Base-by-base conservation (phyloP, 164 flowering plant genomes). In the Vitis riparia region DNA sequence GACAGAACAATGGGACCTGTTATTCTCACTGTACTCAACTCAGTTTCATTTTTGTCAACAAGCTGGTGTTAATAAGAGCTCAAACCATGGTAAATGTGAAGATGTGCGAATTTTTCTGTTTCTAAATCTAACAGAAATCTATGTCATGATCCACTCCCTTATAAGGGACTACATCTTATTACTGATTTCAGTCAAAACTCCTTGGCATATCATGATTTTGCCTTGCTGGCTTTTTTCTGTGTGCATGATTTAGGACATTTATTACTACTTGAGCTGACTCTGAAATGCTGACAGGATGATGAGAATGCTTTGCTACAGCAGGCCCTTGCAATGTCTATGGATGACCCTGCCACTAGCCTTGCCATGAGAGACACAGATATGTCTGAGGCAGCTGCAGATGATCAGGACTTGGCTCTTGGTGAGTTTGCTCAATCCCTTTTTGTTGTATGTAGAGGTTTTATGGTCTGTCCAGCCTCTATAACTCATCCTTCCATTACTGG, bases 291-390 rank as follows among this genome's bases (percentile, higher is more conserved):
- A 75, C 80, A 90, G 96, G 92, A 90, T 68, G 94, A 89, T 74
- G 98, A 93, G 76, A 81, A 88, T 70, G 91, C 92, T 51, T 77
- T 93, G 73, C 84, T 91, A 63, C 90, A 87, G 76, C 92, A 88
- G 71, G 98, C 98, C 44, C 88, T 91, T 70, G 90, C 93, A 37
- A 90, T 93, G 97, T 93, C 98, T 67, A 90, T 90, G 91, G 89
- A 89, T 80, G 92, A 85, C 11, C 84, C 94, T 55, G 71, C 77
- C 53, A 58, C 88, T 49, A 70, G 75, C 75, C 75, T 58, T 64
- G 76, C 78, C 14, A 47, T 58, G 48, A 73, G 80, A 73, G 97
- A 93, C 77, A 72, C 86, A 8, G 88, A 87, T 73, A 91, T 93
- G 98, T 79, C 89, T 48, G 98, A 91, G n/a, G 93, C 87, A 70